Evolutionary conservation across 78 protist genomes (phyloP).

Genomic region (Speleostelium caveatum): DNA sequence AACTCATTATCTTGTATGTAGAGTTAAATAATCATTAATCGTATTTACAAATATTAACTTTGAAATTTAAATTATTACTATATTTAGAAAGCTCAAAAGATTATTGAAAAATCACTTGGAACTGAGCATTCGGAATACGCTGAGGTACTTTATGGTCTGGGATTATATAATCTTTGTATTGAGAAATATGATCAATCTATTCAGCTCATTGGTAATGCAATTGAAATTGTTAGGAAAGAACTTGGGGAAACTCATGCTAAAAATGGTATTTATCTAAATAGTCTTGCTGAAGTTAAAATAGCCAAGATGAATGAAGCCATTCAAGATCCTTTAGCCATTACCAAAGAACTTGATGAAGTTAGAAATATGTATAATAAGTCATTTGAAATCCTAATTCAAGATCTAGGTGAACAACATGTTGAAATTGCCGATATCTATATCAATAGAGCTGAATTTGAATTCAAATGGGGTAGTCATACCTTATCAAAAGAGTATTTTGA

Average conservation of each 20-base stretch:
- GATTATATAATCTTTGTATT: conserved; percentile 28
- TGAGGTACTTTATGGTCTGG: conserved; percentile 51
- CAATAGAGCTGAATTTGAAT: conserved; percentile 40
- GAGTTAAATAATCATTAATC: background rate
- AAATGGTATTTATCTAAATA: conserved; percentile 54
- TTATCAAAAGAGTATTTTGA: conserved; percentile 12
- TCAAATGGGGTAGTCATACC: conserved; percentile 19
- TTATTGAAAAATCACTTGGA: conserved; percentile 53
- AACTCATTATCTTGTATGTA: background rate
- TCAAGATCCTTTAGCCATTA: no score
- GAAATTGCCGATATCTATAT: conserved; percentile 53
- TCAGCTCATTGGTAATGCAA: conserved; percentile 26
- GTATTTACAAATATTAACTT: no score
- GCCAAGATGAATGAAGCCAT: conserved; percentile 5
- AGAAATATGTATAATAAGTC: background rate
- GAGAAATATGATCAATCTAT: conserved; percentile 8
- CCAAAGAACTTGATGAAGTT: background rate
- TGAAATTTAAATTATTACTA: no score
- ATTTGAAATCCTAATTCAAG: conserved; percentile 2
- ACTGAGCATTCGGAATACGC: conserved; percentile 66
- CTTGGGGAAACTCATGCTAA: conserved; percentile 39
- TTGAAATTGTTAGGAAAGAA: conserved; percentile 14
- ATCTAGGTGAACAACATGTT: conserved; percentile 40
- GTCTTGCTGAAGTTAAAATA: conserved; percentile 17
- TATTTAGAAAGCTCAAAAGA: conserved; percentile 21